Conservation (phyloP, 2,329 filamentous ascomycete species). For the Didymella arachidicola region DNA sequence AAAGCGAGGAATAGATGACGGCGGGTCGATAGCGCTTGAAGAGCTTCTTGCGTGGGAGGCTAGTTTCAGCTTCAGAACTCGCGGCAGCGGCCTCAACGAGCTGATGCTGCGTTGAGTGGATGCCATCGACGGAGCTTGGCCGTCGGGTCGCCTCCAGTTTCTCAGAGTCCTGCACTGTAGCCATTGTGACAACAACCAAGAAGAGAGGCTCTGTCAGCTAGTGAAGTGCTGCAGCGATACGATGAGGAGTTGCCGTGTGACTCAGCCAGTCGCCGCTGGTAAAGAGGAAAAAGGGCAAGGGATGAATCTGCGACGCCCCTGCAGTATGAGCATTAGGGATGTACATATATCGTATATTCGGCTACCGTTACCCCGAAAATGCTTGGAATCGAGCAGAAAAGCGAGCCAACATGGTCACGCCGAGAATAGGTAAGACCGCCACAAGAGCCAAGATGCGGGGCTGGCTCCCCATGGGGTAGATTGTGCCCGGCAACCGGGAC, state of each 20-base stretch:
- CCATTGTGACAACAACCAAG: background rate
- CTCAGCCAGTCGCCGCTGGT: background rate
- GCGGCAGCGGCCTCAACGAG: background rate
- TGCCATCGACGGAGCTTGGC: background rate
- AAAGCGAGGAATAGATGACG: constrained; percentile 54
- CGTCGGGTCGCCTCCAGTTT: background rate
- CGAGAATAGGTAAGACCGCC: background rate
- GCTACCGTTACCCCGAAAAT: background rate
- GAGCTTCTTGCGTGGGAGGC: background rate
- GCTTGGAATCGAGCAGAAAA: background rate
- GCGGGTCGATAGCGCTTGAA: background rate
- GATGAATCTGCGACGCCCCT: background rate
- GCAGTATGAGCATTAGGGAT: background rate
- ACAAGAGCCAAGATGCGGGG: background rate
- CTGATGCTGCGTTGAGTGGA: background rate
- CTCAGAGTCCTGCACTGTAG: background rate
- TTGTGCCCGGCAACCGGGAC: background rate
- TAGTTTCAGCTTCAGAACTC: background rate
- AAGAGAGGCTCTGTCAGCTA: background rate
- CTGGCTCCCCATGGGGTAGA: background rate
- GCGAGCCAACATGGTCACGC: background rate
- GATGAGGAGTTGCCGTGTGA: background rate
- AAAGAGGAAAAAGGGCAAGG: background rate
- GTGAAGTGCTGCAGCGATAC: background rate
- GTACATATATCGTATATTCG: background rate